These are phyloP conservation scores for Chlamydomonas asymmetrica DNA, from an alignment of 139 green algal genomes.

Conservation along the genomic window DNA sequence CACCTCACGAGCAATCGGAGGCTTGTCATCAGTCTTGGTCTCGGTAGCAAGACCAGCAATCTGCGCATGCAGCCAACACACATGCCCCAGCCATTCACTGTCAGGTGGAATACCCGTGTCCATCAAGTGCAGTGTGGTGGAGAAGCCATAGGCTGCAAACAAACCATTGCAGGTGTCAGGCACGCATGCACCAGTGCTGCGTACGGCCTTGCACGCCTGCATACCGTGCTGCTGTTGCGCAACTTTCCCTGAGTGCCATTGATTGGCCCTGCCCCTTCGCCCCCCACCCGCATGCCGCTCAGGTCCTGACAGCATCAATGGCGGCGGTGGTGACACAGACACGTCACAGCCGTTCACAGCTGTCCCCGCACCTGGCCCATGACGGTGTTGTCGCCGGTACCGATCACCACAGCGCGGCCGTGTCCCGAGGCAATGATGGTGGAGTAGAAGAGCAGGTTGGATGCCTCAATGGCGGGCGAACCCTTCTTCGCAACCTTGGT, in stretches of 20 bases:
- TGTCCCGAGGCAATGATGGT: conserved; percentile 66
- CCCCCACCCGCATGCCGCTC: too few relatives aligned
- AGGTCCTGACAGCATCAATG: not conserved
- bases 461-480: conserved; percentile 57
- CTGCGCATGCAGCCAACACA: too few relatives aligned
- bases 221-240: too few relatives aligned
- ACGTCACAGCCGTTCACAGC: not conserved
- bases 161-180: too few relatives aligned
- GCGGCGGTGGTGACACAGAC: not conserved
- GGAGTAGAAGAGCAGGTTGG: conserved; percentile 75
- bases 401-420: conserved; percentile 35
- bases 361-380: conserved; percentile 36
- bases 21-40: conserved; percentile 29
- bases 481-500: not conserved
- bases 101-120: too few relatives aligned
- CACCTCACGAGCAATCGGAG: conserved; percentile 43
- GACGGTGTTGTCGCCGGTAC: conserved; percentile 48
- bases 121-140: too few relatives aligned
- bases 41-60: conserved; percentile 44
- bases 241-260: too few relatives aligned
- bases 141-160: too few relatives aligned
- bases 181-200: too few relatives aligned
- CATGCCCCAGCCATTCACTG: too few relatives aligned
- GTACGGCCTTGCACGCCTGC: too few relatives aligned
- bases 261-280: not conserved